phyloP scores from a whole-genome alignment of 441 rosid species.

The Sinapis alba region DNA sequence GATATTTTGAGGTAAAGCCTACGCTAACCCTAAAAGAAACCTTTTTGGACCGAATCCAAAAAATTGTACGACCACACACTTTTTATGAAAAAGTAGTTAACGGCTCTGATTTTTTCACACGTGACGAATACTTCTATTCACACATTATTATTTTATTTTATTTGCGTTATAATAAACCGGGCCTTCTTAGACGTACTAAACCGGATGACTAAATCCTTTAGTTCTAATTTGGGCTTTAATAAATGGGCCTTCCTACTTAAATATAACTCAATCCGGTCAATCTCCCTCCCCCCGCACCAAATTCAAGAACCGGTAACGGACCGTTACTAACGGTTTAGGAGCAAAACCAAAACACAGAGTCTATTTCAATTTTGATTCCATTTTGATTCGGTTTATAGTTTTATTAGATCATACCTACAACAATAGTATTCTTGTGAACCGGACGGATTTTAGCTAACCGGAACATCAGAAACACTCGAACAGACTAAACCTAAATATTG shows the following conservation, averaged over 20 bases:
- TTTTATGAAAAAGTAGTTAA: slow-evolving; percentile 9
- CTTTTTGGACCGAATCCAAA: slow-evolving; percentile 33
- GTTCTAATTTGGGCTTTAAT: not conserved
- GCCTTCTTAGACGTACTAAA: not conserved
- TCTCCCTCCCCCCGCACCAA: not conserved
- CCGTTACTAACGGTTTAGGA: too few species aligned
- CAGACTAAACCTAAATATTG: slow-evolving; percentile 7
- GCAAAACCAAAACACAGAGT: not conserved
- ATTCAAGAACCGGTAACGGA: slow-evolving; percentile 23
- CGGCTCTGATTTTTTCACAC: slow-evolving; percentile 35
- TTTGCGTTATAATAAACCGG: not conserved
- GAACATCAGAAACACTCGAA: not conserved
- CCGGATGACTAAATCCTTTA: not conserved
- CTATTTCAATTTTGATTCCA: too few species aligned
- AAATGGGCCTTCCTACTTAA: too few species aligned
- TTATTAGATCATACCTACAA: slow-evolving; percentile 38
- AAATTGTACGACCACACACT: slow-evolving; percentile 28
- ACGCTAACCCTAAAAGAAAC: slow-evolving; percentile 40
- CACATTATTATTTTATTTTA: not conserved
- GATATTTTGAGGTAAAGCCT: slow-evolving; percentile 34
- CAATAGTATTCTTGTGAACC: slow-evolving; percentile 3
- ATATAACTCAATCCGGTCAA: too few species aligned
- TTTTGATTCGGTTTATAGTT: too few species aligned
- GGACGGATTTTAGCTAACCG: not conserved
- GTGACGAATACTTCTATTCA: slow-evolving; percentile 17